These are phyloP conservation scores for Lodderomyces margitis DNA, from an alignment of 1,139 yeast genomes.

Conservation along the genomic window DNA sequence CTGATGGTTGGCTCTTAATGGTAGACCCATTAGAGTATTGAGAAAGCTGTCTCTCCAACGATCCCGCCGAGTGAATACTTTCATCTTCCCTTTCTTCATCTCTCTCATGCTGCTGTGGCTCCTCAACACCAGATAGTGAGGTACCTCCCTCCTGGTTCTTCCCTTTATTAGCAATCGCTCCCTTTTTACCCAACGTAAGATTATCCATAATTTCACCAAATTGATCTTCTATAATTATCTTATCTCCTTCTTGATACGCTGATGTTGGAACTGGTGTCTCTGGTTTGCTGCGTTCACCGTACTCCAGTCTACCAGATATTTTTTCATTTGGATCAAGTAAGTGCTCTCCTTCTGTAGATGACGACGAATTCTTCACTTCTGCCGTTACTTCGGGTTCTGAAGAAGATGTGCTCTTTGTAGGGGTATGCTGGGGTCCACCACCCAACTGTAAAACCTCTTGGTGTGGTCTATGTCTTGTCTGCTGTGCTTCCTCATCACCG, in stretches of 20 bases:
- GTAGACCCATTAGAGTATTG: constrained; percentile 27
- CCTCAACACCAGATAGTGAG: not conserved
- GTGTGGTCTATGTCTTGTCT: constrained; percentile 39
- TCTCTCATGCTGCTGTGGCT: not conserved
- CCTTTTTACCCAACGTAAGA: constrained; percentile 19
- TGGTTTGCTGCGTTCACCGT: constrained; percentile 14
- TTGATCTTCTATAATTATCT: constrained; percentile 73
- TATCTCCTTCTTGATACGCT: constrained; percentile 73
- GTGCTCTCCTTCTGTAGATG: constrained; percentile 9
- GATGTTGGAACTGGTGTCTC: constrained; percentile 26
- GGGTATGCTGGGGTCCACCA: constrained; percentile 20
- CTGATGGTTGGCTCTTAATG: constrained; percentile 4
- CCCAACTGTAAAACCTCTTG: constrained; percentile 46
- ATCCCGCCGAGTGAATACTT: constrained; percentile 44
- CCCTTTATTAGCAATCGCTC: constrained; percentile 3
- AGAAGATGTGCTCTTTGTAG: constrained; percentile 4
- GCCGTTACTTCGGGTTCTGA: constrained; percentile 8
- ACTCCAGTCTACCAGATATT: constrained; percentile 13
- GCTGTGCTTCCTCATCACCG: constrained; percentile 21
- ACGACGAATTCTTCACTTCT: constrained; percentile 9
- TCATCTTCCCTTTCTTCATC: constrained; percentile 18
- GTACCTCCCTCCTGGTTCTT: not conserved
- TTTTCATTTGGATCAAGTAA: constrained; percentile 7
- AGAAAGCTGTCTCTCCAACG: constrained; percentile 37
- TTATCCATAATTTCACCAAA: constrained; percentile 73